These are phyloP conservation scores for Salix dunnii DNA, from an alignment of 345 rosid species.

Conservation along the genomic window DNA sequence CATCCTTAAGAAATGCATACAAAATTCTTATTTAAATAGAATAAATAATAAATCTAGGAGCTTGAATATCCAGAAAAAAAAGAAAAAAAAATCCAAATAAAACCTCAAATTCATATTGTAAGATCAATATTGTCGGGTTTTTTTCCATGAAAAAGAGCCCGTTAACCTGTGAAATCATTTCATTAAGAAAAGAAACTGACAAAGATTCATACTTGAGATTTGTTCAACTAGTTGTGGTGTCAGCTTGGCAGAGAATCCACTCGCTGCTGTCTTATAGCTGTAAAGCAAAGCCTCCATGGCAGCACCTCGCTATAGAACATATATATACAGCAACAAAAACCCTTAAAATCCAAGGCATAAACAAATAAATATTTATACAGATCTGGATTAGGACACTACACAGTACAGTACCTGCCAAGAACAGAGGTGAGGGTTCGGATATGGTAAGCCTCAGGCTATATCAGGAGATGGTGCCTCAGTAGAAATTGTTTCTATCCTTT, in stretches of 20 bases:
- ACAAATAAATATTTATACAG: not conserved
- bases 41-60: not conserved
- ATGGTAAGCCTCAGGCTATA: slow-evolving; percentile 50
- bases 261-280: slow-evolving; percentile 75
- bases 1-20: not conserved
- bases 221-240: slow-evolving; percentile 70
- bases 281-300: slow-evolving; percentile 76
- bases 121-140: not conserved
- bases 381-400: not conserved
- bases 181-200: not conserved
- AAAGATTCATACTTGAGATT: slow-evolving; percentile 48
- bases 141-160: not conserved
- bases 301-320: slow-evolving; percentile 60
- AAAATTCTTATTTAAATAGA: not conserved
- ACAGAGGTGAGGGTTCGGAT: slow-evolving; percentile 68
- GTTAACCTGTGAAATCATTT: not conserved
- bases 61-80: not conserved
- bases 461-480: too few species aligned
- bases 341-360: not conserved
- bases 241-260: slow-evolving; percentile 88
- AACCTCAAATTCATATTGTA: not conserved
- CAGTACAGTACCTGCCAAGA: slow-evolving; percentile 54
- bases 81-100: too few species aligned
- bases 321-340: not conserved
- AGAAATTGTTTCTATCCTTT: too few species aligned